These are phyloP conservation scores for Hordeum marinum DNA, from an alignment of 176 grass and related monocot species.

Conservation along the genomic window DNA sequence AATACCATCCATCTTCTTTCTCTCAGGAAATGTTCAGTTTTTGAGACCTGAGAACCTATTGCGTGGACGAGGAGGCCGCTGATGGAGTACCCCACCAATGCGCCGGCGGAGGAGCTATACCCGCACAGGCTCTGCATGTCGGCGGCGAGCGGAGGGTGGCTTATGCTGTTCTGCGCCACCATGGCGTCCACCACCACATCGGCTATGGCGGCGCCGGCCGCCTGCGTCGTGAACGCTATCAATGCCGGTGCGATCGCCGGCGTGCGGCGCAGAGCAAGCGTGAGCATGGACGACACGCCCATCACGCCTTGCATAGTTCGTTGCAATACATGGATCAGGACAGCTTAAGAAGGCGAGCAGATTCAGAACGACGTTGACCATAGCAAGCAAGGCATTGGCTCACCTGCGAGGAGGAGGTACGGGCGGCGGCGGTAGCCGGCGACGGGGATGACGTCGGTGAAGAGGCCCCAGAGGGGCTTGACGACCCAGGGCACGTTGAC, in stretches of 20 bases:
- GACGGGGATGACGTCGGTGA: conserved; percentile 70
- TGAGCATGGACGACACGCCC: conserved; percentile 66
- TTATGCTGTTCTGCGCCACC: conserved; percentile 72
- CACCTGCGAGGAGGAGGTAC: conserved; percentile 77
- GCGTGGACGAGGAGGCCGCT: conserved; percentile 78
- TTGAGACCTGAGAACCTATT: conserved; percentile 60
- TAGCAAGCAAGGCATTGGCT: not conserved
- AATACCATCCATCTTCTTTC: no score
- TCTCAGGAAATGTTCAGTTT: not conserved
- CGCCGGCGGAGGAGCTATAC: conserved; percentile 65
- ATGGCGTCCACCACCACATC: conserved; percentile 81
- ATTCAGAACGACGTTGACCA: not conserved
- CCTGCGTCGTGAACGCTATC: conserved; percentile 50
- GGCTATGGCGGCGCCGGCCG: conserved; percentile 54
- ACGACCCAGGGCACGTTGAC: conserved; percentile 67
- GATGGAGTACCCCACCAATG: conserved; percentile 71
- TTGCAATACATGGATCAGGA: not conserved
- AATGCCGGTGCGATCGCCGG: conserved; percentile 36
- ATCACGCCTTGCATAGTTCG: conserved; percentile 27
- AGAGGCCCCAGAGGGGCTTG: conserved; percentile 85
- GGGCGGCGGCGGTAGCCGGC: conserved; percentile 69
- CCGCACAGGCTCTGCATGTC: conserved; percentile 83
- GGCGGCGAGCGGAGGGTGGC: conserved; percentile 53
- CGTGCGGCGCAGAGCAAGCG: conserved; percentile 38
- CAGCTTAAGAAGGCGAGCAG: not conserved